Percentiles rank a stretch among this genome's conserved stretches.
phyloP scores from a whole-genome alignment of 1,284 basidiomycete species.

The Apiotrichum brassicae region DNA sequence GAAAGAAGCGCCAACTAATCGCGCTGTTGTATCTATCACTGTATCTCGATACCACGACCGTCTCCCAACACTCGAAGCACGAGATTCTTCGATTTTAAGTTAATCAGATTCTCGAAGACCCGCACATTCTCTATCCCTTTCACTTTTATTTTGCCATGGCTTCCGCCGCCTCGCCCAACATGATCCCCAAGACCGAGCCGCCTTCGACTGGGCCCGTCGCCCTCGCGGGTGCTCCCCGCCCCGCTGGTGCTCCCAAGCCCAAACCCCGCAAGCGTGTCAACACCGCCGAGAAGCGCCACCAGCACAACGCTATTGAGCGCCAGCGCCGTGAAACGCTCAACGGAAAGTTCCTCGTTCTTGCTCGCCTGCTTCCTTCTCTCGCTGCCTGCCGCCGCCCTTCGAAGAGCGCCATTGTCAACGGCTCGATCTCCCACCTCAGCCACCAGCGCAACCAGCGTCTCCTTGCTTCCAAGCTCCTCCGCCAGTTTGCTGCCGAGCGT shows the following conservation, averaged over 20 bases:
- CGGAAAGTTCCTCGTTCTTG: slow-evolving; percentile 76
- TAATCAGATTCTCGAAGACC: too few species aligned
- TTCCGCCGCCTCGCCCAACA: too few species aligned
- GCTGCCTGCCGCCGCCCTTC: slow-evolving; percentile 82
- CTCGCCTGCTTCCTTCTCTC: slow-evolving; percentile 78
- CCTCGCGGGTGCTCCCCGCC: slow-evolving; percentile 16
- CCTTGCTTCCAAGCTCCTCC: slow-evolving; percentile 68
- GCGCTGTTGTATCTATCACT: slow-evolving; percentile 4
- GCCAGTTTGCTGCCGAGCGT: slow-evolving; percentile 64
- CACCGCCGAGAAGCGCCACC: slow-evolving; percentile 86
- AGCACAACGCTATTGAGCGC: slow-evolving; percentile 91
- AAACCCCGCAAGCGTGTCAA: slow-evolving; percentile 66
- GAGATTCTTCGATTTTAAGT: too few species aligned
- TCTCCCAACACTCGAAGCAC: neutral
- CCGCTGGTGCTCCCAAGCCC: slow-evolving; percentile 52
- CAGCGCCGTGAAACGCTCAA: slow-evolving; percentile 86
- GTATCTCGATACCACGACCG: neutral
- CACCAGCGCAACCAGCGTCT: slow-evolving; percentile 71
- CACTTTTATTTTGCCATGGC: too few species aligned
- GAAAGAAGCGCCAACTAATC: neutral
- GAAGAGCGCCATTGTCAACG: slow-evolving; percentile 92
- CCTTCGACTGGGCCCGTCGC: slow-evolving; percentile 11
- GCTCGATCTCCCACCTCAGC: slow-evolving; percentile 75
- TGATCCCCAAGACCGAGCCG: slow-evolving; percentile 5
- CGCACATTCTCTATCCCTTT: too few species aligned